Conservation (phyloP, 345 rosid genomes). For the Cardamine resedifolia region DNA sequence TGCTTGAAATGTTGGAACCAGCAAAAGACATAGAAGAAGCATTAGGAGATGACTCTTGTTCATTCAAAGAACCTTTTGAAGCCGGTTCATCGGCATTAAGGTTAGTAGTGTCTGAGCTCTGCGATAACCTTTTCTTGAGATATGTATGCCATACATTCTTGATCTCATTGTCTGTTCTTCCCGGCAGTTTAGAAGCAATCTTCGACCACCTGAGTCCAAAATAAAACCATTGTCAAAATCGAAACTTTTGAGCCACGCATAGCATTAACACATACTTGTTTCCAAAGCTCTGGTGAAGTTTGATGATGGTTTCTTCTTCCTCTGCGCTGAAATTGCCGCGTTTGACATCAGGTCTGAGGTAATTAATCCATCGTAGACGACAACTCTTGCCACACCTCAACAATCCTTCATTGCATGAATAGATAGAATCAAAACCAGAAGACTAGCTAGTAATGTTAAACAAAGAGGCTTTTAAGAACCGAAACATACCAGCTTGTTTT, state of each 20-base stretch:
- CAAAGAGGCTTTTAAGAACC: slow-evolving; percentile 1
- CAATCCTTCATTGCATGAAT: slow-evolving; percentile 36
- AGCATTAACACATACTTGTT: slow-evolving; percentile 25
- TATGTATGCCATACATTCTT: slow-evolving; percentile 59
- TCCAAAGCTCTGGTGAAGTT: slow-evolving; percentile 39
- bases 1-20: slow-evolving; percentile 35
- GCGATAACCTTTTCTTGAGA: slow-evolving; percentile 46
- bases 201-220: slow-evolving; percentile 49
- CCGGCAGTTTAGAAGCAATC: slow-evolving; percentile 49
- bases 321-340: slow-evolving; percentile 40
- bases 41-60: slow-evolving; percentile 38
- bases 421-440: slow-evolving; percentile 16
- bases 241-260: slow-evolving; percentile 18
- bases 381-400: slow-evolving; percentile 45
- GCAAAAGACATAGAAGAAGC: slow-evolving; percentile 48
- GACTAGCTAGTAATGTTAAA: not conserved
- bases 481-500: slow-evolving; percentile 50
- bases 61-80: slow-evolving; percentile 26
- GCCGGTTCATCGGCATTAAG: slow-evolving; percentile 29
- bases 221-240: slow-evolving; percentile 4
- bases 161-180: slow-evolving; percentile 58
- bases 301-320: slow-evolving; percentile 41
- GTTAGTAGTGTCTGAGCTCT: no score
- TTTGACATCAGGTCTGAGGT: slow-evolving; percentile 42
- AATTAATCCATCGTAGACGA: slow-evolving; percentile 41